phyloP scores from a whole-genome alignment of 1,284 basidiomycete species.

The Cutaneotrichosporon cavernicola region DNA sequence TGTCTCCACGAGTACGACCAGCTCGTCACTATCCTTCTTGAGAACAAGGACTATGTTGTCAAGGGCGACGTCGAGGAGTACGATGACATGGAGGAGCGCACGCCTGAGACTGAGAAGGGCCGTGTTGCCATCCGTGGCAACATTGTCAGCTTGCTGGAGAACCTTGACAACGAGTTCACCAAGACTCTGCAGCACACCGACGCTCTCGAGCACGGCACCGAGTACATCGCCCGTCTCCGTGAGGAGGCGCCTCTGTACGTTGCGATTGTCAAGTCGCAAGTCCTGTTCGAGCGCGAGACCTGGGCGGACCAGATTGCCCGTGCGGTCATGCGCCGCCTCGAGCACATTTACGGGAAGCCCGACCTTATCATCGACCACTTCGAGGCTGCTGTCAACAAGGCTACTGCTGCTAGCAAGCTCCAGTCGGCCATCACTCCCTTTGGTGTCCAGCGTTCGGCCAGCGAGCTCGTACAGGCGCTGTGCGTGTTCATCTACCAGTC shows the following conservation, averaged over 20 bases:
- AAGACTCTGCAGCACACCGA: slow-evolving; percentile 98
- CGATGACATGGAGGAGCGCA: slow-evolving; percentile 83
- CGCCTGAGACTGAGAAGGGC: slow-evolving; percentile 59
- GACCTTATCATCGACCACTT: slow-evolving; percentile 90
- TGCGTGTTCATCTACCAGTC: slow-evolving; percentile 93
- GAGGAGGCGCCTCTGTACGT: slow-evolving; percentile 94
- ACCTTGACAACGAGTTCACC: slow-evolving; percentile 97
- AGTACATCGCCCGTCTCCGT: slow-evolving; percentile 93
- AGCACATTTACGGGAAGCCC: slow-evolving; percentile 99
- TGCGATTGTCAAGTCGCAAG: slow-evolving; percentile 87
- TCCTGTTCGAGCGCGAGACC: slow-evolving; percentile 78
- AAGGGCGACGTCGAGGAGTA: slow-evolving; percentile 84
- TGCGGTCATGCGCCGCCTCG: slow-evolving; percentile 89
- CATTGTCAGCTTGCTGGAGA: slow-evolving; percentile 91
- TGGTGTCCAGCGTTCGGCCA: slow-evolving; percentile 62
- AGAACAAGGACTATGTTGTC: slow-evolving; percentile 71
- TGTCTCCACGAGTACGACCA: slow-evolving; percentile 87
- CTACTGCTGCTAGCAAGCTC: slow-evolving; percentile 57
- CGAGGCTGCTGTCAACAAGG: slow-evolving; percentile 62
- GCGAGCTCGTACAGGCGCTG: slow-evolving; percentile 73
- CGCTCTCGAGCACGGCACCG: slow-evolving; percentile 80
- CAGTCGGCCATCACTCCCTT: slow-evolving; percentile 62
- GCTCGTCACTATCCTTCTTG: slow-evolving; percentile 72
- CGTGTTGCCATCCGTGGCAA: slow-evolving; percentile 70
- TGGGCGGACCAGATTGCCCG: slow-evolving; percentile 78